A percentile compares a stretch with the other conserved stretches of the same genome.
Evolutionary conservation across 768 basidiomycete species (phyloP).

Genomic region (Tricholoma terreum): DNA sequence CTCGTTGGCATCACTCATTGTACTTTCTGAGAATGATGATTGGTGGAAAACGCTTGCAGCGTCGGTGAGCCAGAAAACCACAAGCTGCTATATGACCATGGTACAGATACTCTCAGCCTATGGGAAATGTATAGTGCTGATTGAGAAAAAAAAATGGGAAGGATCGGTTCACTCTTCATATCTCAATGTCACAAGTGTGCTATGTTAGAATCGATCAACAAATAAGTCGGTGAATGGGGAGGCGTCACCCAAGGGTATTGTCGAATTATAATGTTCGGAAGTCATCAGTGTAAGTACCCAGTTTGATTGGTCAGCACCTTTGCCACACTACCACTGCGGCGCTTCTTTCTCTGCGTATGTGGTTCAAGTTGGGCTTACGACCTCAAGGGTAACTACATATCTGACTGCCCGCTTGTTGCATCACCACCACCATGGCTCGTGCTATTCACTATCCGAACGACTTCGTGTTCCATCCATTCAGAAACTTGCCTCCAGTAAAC

Average conservation of each 20-base stretch:
- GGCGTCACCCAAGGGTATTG: no score
- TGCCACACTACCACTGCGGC: no score
- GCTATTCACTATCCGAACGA: not conserved
- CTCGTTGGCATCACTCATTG: constrained; percentile 38
- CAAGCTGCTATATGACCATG: not conserved
- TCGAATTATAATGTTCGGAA: no score
- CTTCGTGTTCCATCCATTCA: not conserved
- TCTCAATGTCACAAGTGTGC: not conserved
- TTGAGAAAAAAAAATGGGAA: not conserved
- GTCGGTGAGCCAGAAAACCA: constrained; percentile 5
- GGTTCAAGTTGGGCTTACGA: no score
- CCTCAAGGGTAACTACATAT: not conserved
- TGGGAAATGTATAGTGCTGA: not conserved
- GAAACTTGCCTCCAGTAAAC: not conserved
- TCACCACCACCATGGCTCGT: not conserved
- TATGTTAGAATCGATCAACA: no score
- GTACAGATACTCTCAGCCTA: not conserved
- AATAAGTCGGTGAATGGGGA: no score
- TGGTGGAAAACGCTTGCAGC: constrained; percentile 37
- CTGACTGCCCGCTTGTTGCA: not conserved
- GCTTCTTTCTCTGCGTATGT: no score
- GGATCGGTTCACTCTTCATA: not conserved
- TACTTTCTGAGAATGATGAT: constrained; percentile 37
- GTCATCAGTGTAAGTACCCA: no score
- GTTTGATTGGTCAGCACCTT: no score